These are phyloP conservation scores for Xylariaceae sp. DNA, from an alignment of 2,329 filamentous ascomycete species.

Conservation along the genomic window DNA sequence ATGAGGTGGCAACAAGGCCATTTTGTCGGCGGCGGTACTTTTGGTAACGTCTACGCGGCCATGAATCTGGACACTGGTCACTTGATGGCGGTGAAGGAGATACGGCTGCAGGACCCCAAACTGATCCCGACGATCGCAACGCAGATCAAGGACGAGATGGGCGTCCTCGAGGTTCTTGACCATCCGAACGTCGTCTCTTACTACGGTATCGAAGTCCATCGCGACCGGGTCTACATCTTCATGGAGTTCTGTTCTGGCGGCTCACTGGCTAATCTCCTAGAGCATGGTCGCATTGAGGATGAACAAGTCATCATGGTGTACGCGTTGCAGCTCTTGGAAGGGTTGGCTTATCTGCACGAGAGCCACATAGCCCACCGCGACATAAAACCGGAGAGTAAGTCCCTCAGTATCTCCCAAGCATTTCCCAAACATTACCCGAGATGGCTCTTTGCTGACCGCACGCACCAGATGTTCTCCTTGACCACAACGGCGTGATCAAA, in stretches of 20 bases:
- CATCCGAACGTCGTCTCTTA: slow-evolving; percentile 98
- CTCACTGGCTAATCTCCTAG: slow-evolving; percentile 78
- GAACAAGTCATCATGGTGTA: slow-evolving; percentile 98
- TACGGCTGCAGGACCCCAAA: slow-evolving; percentile 91
- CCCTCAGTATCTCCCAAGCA: not conserved
- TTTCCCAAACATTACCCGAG: too few relatives aligned
- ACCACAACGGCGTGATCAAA: slow-evolving; percentile 97
- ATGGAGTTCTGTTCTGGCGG: slow-evolving; percentile 99
- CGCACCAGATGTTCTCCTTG: slow-evolving; percentile 75
- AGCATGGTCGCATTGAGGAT: slow-evolving; percentile 95
- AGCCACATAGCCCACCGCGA: slow-evolving; percentile 89
- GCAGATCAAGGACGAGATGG: slow-evolving; percentile 96
- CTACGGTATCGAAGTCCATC: slow-evolving; percentile 94
- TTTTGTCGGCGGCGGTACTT: slow-evolving; percentile 93
- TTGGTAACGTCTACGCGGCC: slow-evolving; percentile 93
- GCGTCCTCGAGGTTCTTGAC: slow-evolving; percentile 87
- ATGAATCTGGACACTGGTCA: slow-evolving; percentile 96
- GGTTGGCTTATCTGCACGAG: slow-evolving; percentile 87
- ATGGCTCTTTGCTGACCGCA: slow-evolving; percentile 3
- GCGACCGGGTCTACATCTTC: slow-evolving; percentile 99
- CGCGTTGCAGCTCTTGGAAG: slow-evolving; percentile 86
- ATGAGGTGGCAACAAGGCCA: slow-evolving; percentile 98
- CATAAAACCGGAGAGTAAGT: slow-evolving; percentile 92
- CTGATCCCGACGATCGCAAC: slow-evolving; percentile 88
- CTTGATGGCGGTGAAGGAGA: slow-evolving; percentile 98